These are phyloP conservation scores for Leccinum insolens DNA, from an alignment of 1,284 basidiomycete species.

Conservation along the genomic window DNA sequence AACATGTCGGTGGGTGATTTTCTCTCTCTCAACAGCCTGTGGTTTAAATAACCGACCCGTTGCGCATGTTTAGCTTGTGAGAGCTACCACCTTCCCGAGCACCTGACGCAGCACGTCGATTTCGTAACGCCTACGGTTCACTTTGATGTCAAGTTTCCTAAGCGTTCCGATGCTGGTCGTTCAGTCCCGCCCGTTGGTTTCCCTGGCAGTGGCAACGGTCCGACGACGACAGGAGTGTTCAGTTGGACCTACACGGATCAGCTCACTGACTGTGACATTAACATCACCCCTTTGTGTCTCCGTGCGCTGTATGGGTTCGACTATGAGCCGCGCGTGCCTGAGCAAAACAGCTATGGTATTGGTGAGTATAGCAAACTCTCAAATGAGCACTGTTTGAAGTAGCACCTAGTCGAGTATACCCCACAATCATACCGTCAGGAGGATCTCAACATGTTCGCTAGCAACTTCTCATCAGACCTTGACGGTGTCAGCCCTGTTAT, in stretches of 20 bases:
- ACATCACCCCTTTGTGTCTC: conserved; percentile 50
- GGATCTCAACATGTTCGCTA: conserved; percentile 51
- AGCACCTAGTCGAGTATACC: conserved; percentile 47
- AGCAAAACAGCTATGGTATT: conserved; percentile 53
- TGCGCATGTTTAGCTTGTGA: conserved; percentile 41
- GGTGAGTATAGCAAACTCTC: conserved; percentile 35
- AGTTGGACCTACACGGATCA: conserved; percentile 23
- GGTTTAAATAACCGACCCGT: too few species aligned
- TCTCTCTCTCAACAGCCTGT: not conserved
- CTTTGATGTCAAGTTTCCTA: conserved; percentile 36
- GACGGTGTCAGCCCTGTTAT: conserved; percentile 38
- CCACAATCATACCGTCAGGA: conserved; percentile 47
- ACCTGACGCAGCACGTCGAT: conserved; percentile 46
- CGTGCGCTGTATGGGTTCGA: conserved; percentile 48
- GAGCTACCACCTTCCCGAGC: conserved; percentile 45
- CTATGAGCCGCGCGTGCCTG: conserved; percentile 41
- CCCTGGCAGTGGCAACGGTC: conserved; percentile 34
- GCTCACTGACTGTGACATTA: conserved; percentile 42
- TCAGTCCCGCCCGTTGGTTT: conserved; percentile 28
- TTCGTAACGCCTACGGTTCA: conserved; percentile 50
- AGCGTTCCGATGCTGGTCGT: conserved; percentile 7
- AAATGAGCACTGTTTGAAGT: conserved; percentile 1
- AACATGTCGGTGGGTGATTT: conserved; percentile 32
- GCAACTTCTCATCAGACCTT: conserved; percentile 37
- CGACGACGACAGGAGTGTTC: conserved; percentile 37